These are phyloP conservation scores for Colletotrichum kahawae DNA, from an alignment of 2,329 filamentous ascomycete species.

Conservation along the genomic window DNA sequence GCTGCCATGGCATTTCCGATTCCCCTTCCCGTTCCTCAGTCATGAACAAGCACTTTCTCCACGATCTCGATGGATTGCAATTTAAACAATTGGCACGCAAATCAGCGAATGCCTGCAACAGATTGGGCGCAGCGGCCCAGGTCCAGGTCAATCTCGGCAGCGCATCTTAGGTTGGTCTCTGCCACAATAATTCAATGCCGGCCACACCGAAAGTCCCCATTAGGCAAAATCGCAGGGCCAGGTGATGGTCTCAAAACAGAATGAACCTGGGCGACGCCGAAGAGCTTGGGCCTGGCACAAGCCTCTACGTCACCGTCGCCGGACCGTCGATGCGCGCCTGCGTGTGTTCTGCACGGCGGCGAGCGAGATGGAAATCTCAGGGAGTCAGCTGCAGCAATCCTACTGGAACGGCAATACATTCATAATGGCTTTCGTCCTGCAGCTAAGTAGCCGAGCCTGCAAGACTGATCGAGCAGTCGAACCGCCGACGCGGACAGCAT, in stretches of 20 bases:
- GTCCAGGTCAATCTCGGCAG: neutral
- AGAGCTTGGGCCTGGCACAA: neutral
- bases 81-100: neutral
- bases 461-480: neutral
- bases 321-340: neutral
- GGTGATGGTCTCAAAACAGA: neutral
- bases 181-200: neutral
- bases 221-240: neutral
- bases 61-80: neutral
- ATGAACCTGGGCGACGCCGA: neutral
- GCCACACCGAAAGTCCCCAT: neutral
- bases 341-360: neutral
- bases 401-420: neutral
- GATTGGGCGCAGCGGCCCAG: neutral
- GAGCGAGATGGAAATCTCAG: neutral
- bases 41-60: neutral
- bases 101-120: neutral
- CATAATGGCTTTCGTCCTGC: neutral
- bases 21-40: neutral
- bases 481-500: neutral
- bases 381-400: neutral
- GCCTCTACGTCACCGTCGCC: neutral
- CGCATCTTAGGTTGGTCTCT: neutral
- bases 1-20: neutral
- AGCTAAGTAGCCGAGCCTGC: neutral